phyloP scores from a whole-genome alignment of 176 grass and related monocot genomes.

The Dendrocalamus sinicus region DNA sequence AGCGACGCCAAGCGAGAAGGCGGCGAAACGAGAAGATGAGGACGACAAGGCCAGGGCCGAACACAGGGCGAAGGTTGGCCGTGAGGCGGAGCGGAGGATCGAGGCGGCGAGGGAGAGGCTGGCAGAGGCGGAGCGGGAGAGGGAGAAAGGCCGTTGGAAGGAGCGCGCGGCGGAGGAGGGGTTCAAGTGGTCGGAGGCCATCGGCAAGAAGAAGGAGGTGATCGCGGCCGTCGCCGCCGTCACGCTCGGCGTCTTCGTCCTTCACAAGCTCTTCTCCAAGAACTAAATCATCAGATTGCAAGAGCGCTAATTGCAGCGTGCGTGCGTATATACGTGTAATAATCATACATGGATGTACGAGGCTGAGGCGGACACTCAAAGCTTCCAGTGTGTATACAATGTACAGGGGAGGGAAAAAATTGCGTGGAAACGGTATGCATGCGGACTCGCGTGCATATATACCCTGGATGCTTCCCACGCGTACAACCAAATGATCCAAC shows the following conservation, averaged over 20 bases:
- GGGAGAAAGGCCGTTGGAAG: constrained; percentile 40
- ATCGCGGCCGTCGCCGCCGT: constrained; percentile 62
- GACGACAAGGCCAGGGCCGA: constrained; percentile 14
- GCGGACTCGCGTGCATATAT: no score
- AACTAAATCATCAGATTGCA: background rate
- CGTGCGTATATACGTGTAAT: no score
- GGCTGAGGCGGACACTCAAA: background rate
- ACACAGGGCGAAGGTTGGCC: constrained; percentile 15
- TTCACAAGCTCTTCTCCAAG: constrained; percentile 47
- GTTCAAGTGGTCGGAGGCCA: constrained; percentile 31
- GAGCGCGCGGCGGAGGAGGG: constrained; percentile 25
- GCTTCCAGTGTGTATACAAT: no score
- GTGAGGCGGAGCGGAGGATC: constrained; percentile 24
- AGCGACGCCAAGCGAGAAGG: background rate
- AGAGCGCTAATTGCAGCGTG: background rate
- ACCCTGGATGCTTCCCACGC: no score
- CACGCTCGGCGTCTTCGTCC: constrained; percentile 56
- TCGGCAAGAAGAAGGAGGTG: constrained; percentile 42
- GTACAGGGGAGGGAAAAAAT: no score
- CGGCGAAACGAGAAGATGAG: background rate
- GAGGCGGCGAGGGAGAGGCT: constrained; percentile 30
- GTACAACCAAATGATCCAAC: no score
- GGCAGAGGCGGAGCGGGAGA: constrained; percentile 26
- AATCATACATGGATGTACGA: background rate
- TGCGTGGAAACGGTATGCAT: no score